A percentile compares a stretch with the other conserved stretches of the same genome.
Conservation (phyloP, 1,284 basidiomycete genomes). For the Rhizoctonia solani region DNA sequence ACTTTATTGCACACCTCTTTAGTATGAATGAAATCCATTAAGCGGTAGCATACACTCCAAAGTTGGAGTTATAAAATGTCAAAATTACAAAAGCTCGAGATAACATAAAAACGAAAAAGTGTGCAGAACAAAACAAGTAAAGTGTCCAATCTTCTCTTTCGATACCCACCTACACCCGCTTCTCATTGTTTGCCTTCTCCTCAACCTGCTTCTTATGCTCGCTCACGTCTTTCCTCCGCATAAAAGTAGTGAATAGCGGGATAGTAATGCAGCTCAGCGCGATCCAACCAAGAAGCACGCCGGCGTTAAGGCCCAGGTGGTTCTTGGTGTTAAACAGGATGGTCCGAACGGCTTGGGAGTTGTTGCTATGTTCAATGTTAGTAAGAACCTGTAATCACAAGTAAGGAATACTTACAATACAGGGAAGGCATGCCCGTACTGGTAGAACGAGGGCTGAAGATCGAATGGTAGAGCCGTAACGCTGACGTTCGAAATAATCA, state of each 20-base stretch:
- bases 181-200: conserved; percentile 17
- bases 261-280: conserved; percentile 48
- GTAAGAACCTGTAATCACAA: neutral
- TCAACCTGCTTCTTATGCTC: neutral
- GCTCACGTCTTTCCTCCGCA: conserved; percentile 42
- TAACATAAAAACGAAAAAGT: too few relatives aligned
- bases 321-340: conserved; percentile 57
- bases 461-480: conserved; percentile 48
- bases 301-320: conserved; percentile 51
- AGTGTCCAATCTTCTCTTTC: too few relatives aligned
- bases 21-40: too few relatives aligned
- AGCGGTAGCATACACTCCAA: too few relatives aligned
- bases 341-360: conserved; percentile 43
- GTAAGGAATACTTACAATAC: conserved; percentile 42
- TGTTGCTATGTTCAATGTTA: conserved; percentile 4
- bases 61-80: too few relatives aligned
- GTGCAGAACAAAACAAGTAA: too few relatives aligned
- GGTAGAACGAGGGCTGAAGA: conserved; percentile 49
- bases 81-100: too few relatives aligned
- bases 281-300: conserved; percentile 55
- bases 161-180: too few relatives aligned
- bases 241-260: conserved; percentile 4
- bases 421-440: conserved; percentile 46
- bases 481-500: conserved; percentile 49
- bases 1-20: too few relatives aligned